phyloP scores from a whole-genome alignment of 2,329 filamentous ascomycete species.

The Alternaria sp. region DNA sequence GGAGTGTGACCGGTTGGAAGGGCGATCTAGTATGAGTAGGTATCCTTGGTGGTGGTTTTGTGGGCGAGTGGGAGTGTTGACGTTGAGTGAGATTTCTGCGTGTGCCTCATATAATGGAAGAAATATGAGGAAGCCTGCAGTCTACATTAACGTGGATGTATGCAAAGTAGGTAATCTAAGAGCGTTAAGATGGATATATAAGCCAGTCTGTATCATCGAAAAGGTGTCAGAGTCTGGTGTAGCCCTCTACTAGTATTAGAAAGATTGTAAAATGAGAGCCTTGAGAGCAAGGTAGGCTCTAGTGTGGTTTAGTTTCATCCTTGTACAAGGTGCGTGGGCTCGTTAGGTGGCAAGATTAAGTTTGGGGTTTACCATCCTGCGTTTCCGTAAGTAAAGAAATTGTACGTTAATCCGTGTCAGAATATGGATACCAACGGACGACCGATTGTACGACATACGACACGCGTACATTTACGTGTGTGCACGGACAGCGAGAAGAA shows the following conservation, averaged over 20 bases:
- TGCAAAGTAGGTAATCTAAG: neutral
- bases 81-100: neutral
- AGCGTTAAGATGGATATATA: neutral
- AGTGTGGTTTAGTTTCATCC: accelerated
- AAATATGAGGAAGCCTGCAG: accelerated
- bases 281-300: neutral
- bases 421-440: neutral
- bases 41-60: neutral
- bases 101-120: neutral
- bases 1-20: neutral
- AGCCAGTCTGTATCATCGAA: neutral
- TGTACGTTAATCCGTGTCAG: neutral
- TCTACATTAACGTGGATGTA: accelerated
- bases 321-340: neutral
- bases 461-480: neutral
- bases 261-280: neutral
- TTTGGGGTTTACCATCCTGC: neutral
- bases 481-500: neutral
- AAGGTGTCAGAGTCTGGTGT: neutral
- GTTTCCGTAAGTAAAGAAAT: neutral
- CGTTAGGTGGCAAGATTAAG: neutral
- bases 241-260: neutral
- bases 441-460: neutral
- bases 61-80: neutral
- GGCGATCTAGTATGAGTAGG: neutral